These are phyloP conservation scores for Rhododendron mucronatum DNA, from an alignment of 148 eudicot genomes.

Conservation along the genomic window DNA sequence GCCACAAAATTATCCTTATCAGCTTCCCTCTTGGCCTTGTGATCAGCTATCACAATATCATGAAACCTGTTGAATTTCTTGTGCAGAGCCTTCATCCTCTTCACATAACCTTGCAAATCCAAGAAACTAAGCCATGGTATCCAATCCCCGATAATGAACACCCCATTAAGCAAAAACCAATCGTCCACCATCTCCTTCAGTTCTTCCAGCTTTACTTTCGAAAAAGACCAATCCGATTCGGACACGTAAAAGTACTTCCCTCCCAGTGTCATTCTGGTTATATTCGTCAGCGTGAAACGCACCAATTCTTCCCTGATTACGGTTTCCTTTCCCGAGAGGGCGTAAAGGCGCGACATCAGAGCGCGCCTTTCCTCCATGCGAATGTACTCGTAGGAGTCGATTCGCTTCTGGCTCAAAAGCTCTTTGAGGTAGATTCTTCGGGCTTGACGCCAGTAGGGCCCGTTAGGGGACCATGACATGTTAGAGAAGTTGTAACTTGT, in stretches of 20 bases:
- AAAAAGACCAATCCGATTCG: neutral
- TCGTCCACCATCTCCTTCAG: neutral
- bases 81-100: neutral
- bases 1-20: neutral
- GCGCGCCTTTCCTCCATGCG: neutral
- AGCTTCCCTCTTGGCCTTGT: neutral
- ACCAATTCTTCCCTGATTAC: neutral
- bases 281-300: neutral
- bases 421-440: neutral
- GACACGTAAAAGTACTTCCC: neutral
- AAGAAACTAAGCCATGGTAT: neutral
- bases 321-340: neutral
- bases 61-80: neutral
- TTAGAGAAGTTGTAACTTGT: neutral
- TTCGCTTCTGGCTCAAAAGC: neutral
- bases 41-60: neutral
- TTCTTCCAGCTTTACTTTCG: neutral
- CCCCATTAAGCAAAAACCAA: neutral
- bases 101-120: neutral
- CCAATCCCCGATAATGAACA: neutral
- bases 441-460: neutral
- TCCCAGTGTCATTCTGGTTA: neutral
- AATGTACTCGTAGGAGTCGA: neutral
- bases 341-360: neutral
- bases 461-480: neutral